Evolutionary conservation across 2,329 filamentous ascomycete species (phyloP).

Genomic region (Epichloe elymi): DNA sequence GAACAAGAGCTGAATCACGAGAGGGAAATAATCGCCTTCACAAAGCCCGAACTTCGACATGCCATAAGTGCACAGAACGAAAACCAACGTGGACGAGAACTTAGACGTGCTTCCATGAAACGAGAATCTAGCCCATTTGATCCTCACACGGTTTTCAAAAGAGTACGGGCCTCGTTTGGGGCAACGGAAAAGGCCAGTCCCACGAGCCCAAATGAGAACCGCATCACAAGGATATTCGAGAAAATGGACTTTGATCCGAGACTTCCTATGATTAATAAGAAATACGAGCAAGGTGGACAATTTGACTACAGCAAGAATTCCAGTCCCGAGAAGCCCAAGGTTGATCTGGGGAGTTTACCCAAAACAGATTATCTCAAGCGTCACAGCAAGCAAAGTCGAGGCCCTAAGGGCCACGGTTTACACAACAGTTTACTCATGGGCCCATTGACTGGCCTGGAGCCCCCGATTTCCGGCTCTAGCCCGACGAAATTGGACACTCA

Average conservation of each 20-base stretch:
- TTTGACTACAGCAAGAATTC: slow-evolving; percentile 32
- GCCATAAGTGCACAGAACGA: slow-evolving; percentile 40
- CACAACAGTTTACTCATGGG: slow-evolving; percentile 15
- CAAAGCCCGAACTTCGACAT: slow-evolving; percentile 47
- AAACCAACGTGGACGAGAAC: slow-evolving; percentile 19
- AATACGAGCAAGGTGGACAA: slow-evolving; percentile 43
- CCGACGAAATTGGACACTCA: slow-evolving; percentile 24
- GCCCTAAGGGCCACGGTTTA: slow-evolving; percentile 15
- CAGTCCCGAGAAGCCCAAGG: slow-evolving; percentile 16
- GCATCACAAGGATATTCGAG: slow-evolving; percentile 37
- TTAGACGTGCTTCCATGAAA: slow-evolving; percentile 26
- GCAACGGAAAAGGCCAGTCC: slow-evolving; percentile 10
- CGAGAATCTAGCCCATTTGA: slow-evolving; percentile 44
- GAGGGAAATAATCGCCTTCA: slow-evolving; percentile 29
- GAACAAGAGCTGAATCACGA: slow-evolving; percentile 9
- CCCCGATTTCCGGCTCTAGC: slow-evolving; percentile 17
- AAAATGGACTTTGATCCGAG: slow-evolving; percentile 40
- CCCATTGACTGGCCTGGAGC: slow-evolving; percentile 14
- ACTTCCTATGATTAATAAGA: slow-evolving; percentile 41
- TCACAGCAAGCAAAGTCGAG: slow-evolving; percentile 29
- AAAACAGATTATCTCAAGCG: slow-evolving; percentile 36
- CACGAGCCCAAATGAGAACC: slow-evolving; percentile 12
- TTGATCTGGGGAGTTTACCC: slow-evolving; percentile 23
- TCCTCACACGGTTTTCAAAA: slow-evolving; percentile 46
- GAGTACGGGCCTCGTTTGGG: slow-evolving; percentile 35